Evolutionary conservation across 2,329 filamentous ascomycete genomes (phyloP), one percentile per base, ranked within the genome.

Genomic region (Fusarium equiseti): DNA sequence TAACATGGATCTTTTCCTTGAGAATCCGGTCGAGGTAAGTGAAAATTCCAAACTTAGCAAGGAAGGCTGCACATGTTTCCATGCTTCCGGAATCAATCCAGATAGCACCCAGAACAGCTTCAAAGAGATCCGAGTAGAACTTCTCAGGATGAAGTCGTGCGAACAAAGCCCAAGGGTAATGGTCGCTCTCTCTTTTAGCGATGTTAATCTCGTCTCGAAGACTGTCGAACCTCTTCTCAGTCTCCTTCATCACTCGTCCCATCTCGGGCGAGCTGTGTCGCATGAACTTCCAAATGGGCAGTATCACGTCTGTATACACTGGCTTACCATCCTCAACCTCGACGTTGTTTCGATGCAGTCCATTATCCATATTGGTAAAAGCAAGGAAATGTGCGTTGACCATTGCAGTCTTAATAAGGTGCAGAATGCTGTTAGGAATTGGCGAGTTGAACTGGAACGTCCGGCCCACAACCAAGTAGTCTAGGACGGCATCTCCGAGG

Each of bases 401-500:
- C 50, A 95, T 83, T 0, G 92, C 91, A 2, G 91, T 90, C 61
- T 92, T 91, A 59, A 95, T 82, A 5, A 89, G 82, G 73, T 97
- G 94, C 88, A 98, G 93, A n/a, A 87, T 81, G 5, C 84, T 76
- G 51, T 87, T 82, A 0, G 80, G 60, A 1, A 89, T 76, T 5
- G 85, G 81, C 0, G 81, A 80, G 3, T 77, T 70, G 15, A 78
- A 70, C 4, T 77, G 75, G 77, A 88, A 92, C 8, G 95, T 81
- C n/a, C 81, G 84, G 1, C 81, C 83, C 10, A 93, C 89, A 51
- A 98, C 83, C 59, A 97, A 83, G 72, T 90, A 87, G 79, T 98
- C 95, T 0, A 98, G 87, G 4, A 98, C 84, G 0, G 94, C 88
- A 73, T 98, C 95, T 2, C 95, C 95, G 0, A 98, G 82, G 74